Base-by-base conservation (phyloP, 495 filamentous ascomycete genomes). In the Penicillium ochrochloron region DNA sequence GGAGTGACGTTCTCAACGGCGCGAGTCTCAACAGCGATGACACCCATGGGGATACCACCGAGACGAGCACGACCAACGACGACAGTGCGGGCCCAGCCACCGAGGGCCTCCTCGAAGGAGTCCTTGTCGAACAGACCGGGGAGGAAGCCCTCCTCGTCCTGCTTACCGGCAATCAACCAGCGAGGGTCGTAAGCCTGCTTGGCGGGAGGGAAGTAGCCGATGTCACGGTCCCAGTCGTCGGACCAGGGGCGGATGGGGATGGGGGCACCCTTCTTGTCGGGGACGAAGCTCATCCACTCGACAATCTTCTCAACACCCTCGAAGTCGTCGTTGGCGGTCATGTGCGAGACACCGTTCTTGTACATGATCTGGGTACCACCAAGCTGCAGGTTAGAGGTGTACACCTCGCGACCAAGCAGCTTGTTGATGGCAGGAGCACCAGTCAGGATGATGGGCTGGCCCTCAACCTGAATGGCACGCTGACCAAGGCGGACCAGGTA, bases 301-400 rank as follows among this genome's bases (percentile, higher is more conserved):
- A 98, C 90, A 73, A 99, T 98, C 88, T 97, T 96, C 78, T 91
- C 89, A 15, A 99, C 93, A 85, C 95, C 95, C 65, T 93, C 93
- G 63, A 98, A 98, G 83, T 99, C 95, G 74, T 99, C 95, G 71
- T 89, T 91, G 73, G 95, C 95, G 64, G 94, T 97, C 90, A 98
- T 91, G 82, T 99, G 95, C 10, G 96, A 98, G 29, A 99, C 96
- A 86, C 95, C 95, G 75, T 99, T 99, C 82, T 90, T 94, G 87
- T 99, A 98, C 95, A 99, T 99, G 85, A 99, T 99, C 81, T 99
- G 95, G 44, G 95, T 98, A 69, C 95, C 95, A 87, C 95, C 95
- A 65, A 99, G 91, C 83, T 99, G 95, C 65, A 99, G 78, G 85
- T 99, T 99, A 37, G 95, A 98, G 51, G 95, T 97, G 84, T 99